Evolutionary conservation across 352 stramenopile species (phyloP).

Genomic region (Pythium aristosporum): DNA sequence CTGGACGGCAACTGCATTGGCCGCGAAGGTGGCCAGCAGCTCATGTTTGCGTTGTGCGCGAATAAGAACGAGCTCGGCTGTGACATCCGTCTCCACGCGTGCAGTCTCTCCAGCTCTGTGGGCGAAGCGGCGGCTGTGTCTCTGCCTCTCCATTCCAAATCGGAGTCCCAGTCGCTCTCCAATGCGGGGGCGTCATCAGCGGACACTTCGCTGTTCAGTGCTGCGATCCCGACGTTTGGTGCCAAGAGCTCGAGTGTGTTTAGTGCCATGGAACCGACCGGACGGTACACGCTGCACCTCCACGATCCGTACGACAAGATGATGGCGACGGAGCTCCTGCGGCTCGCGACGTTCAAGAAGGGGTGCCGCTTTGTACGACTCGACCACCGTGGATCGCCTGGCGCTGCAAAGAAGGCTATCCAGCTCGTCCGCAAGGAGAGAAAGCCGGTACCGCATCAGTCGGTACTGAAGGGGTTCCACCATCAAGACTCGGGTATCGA

Average conservation of each 20-base stretch:
- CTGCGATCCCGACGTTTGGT: conserved; percentile 37
- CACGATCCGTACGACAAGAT: conserved; percentile 75
- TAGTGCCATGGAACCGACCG: conserved; percentile 66
- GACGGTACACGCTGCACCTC: conserved; percentile 67
- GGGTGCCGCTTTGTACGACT: conserved; percentile 69
- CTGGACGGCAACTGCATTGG: conserved; percentile 82
- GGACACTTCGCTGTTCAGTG: background rate
- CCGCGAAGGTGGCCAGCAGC: conserved; percentile 58
- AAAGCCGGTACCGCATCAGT: conserved; percentile 7
- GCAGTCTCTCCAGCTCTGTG: conserved; percentile 41
- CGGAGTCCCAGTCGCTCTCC: background rate
- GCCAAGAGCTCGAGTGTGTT: conserved; percentile 48
- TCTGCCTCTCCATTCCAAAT: background rate
- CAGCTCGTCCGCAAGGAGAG: conserved; percentile 52
- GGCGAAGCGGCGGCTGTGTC: background rate
- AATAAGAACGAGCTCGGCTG: conserved; percentile 56
- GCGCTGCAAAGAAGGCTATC: conserved; percentile 36
- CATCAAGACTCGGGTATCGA: conserved; percentile 8
- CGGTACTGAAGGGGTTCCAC: conserved; percentile 10
- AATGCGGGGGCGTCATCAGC: background rate
- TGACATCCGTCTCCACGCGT: conserved; percentile 57
- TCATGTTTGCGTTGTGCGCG: conserved; percentile 65
- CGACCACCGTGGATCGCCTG: conserved; percentile 42
- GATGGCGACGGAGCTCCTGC: conserved; percentile 73
- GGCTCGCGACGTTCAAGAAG: conserved; percentile 66